Evolutionary conservation across 106 monocot genomes (phyloP), one percentile per base, ranked within the genome.

Genomic region (Gastrodia elata): DNA sequence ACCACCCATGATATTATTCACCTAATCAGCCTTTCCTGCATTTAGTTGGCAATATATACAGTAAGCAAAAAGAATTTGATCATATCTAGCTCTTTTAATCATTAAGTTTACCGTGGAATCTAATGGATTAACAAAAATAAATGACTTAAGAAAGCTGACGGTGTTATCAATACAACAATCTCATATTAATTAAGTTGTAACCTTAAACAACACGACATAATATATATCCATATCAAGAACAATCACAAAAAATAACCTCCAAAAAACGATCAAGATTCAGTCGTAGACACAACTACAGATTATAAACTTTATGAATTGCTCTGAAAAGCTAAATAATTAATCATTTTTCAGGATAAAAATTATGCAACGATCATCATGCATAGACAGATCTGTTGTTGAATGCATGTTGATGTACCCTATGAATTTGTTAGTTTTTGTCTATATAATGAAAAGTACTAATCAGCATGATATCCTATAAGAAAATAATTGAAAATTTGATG

Each of bases 21-120:
- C n/a, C n/a, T n/a, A n/a, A n/a, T n/a, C n/a, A n/a, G n/a, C n/a
- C n/a, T n/a, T n/a, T n/a, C n/a, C 95, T 96, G 91, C 79, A 84
- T 15, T 74, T 3, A 49, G 64, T 40, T 7, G 42, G 57, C 34
- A 67, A 48, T 25, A 71, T n/a, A 76, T 26, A 8, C 61, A 64
- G 56, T 36, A 67, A 67, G 55, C 55, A 67, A 67, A 38, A 67
- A 18, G 27, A 55, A 34, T 37, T 68, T 7, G 39, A 39, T 32
- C 1, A 39, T 38, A 20, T 2, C n/a, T 38, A 65, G 35, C 30
- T 65, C 4, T 35, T 35, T 14, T 65, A 25, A 58, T 27, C 57
- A 8, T 5, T 8, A 58, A 58, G 5, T 7, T 58, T 58, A 22
- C n/a, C n/a, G n/a, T n/a, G n/a, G n/a, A n/a, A n/a, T n/a, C n/a